These are phyloP conservation scores for Neoboletus subvelutipes DNA, from an alignment of 768 basidiomycete genomes.

Conservation along the genomic window DNA sequence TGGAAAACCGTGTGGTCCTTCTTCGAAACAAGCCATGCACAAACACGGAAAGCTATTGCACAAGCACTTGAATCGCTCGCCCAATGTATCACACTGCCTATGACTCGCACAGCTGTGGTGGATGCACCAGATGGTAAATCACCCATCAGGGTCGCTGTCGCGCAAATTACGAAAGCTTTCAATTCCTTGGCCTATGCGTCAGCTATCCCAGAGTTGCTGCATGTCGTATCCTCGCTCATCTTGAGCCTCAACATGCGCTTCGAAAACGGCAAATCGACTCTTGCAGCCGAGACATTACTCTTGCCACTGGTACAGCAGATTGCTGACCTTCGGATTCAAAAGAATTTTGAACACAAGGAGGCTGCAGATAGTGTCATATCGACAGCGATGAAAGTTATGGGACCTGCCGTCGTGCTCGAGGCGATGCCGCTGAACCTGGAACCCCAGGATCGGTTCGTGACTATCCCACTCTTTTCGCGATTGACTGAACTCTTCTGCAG, in stretches of 20 bases:
- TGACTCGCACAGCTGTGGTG: conserved; percentile 52
- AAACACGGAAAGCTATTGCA: conserved; percentile 62
- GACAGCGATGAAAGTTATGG: conserved; percentile 79
- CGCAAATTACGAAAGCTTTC: conserved; percentile 64
- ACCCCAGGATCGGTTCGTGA: conserved; percentile 68
- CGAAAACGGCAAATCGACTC: conserved; percentile 39
- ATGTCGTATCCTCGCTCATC: conserved; percentile 68
- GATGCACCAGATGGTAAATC: conserved; percentile 49
- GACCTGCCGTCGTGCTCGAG: conserved; percentile 75
- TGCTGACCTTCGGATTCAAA: conserved; percentile 71
- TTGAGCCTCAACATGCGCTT: conserved; percentile 54
- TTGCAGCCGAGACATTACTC: conserved; percentile 70
- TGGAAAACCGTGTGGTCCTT: conserved; percentile 80
- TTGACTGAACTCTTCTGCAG: conserved; percentile 37
- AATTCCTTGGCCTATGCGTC: conserved; percentile 71
- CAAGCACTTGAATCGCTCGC: conserved; percentile 62
- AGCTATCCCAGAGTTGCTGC: conserved; percentile 78
- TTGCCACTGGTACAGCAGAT: conserved; percentile 68
- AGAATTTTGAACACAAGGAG: conserved; percentile 89
- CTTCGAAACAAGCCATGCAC: conserved; percentile 65
- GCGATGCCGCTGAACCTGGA: conserved; percentile 85
- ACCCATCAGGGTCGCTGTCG: conserved; percentile 60
- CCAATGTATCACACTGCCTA: conserved; percentile 66
- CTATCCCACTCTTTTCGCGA: background rate
- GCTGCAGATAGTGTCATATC: conserved; percentile 77